These are phyloP conservation scores for Penicillium italicum DNA, from an alignment of 2,329 filamentous ascomycete genomes.

Conservation along the genomic window DNA sequence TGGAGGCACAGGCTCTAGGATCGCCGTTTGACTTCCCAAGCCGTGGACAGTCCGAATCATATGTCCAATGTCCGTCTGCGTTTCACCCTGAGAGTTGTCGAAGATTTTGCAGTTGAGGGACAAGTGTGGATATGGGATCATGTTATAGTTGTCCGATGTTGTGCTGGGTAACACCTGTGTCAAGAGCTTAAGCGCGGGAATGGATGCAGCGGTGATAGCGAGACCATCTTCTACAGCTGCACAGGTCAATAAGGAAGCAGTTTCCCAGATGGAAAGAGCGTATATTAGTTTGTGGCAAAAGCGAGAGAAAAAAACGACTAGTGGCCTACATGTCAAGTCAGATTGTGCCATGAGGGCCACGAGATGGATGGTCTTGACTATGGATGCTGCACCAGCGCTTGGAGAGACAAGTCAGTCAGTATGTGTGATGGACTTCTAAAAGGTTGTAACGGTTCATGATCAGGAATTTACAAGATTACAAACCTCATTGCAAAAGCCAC, in stretches of 20 bases:
- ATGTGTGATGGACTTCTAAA: neutral
- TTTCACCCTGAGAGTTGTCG: conserved; percentile 14
- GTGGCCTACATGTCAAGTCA: too few species aligned
- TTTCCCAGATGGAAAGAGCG: too few species aligned
- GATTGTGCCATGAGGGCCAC: too few species aligned
- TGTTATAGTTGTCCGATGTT: conserved; percentile 12
- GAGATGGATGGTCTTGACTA: too few species aligned
- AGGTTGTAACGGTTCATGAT: neutral
- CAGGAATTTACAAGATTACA: conserved; percentile 27
- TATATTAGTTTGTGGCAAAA: too few species aligned
- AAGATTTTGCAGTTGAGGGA: conserved; percentile 3
- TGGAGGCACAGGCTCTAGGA: conserved; percentile 3
- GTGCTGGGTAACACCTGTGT: conserved; percentile 10
- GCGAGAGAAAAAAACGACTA: too few species aligned
- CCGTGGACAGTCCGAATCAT: conserved; percentile 2
- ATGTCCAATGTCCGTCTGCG: conserved; percentile 12
- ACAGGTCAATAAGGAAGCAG: too few species aligned
- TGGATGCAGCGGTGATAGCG: too few species aligned
- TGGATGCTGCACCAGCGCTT: too few species aligned
- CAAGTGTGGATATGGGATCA: conserved; percentile 11
- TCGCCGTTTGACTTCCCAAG: conserved; percentile 9
- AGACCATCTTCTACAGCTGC: too few species aligned
- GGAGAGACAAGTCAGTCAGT: too few species aligned
- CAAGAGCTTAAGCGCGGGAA: too few species aligned
- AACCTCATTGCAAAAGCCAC: conserved; percentile 40